phyloP scores from a whole-genome alignment of 2,329 filamentous ascomycete genomes.

The Keithomyces neogunnii region DNA sequence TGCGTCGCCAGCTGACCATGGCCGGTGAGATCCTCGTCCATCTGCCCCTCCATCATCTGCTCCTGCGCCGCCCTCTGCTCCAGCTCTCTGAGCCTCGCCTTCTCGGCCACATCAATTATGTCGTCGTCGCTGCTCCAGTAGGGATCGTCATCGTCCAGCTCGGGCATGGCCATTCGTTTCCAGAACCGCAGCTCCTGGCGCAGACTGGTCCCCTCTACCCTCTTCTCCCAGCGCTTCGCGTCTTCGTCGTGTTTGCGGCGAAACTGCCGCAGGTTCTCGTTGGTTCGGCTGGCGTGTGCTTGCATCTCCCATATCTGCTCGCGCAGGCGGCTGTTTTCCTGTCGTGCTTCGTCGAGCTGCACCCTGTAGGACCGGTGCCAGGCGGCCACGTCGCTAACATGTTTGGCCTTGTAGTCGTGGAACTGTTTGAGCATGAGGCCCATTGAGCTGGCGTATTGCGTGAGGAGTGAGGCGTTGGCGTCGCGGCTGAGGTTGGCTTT shows the following conservation, averaged over 20 bases:
- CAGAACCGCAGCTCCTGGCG: conserved; percentile 56
- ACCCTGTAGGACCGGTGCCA: conserved; percentile 60
- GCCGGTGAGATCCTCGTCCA: conserved; percentile 24
- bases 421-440: conserved; percentile 53
- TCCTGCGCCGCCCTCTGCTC: conserved; percentile 36
- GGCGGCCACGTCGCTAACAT: conserved; percentile 50
- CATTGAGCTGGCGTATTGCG: conserved; percentile 49
- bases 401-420: conserved; percentile 57
- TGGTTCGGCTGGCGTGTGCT: conserved; percentile 48
- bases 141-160: conserved; percentile 49
- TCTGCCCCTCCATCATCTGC: conserved; percentile 24
- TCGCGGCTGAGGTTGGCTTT: conserved; percentile 52
- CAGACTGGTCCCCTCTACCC: conserved; percentile 41
- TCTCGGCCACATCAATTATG: conserved; percentile 52
- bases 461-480: conserved; percentile 49
- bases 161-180: conserved; percentile 58
- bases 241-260: conserved; percentile 49
- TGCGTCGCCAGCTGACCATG: conserved; percentile 12
- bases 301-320: conserved; percentile 63
- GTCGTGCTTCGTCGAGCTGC: conserved; percentile 56
- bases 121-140: conserved; percentile 60
- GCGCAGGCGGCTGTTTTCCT: conserved; percentile 53
- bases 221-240: conserved; percentile 42
- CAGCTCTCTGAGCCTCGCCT: conserved; percentile 43
- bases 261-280: conserved; percentile 48